These are phyloP conservation scores for Ogataea trehalophila DNA, from an alignment of 805 yeast genomes.

Conservation along the genomic window DNA sequence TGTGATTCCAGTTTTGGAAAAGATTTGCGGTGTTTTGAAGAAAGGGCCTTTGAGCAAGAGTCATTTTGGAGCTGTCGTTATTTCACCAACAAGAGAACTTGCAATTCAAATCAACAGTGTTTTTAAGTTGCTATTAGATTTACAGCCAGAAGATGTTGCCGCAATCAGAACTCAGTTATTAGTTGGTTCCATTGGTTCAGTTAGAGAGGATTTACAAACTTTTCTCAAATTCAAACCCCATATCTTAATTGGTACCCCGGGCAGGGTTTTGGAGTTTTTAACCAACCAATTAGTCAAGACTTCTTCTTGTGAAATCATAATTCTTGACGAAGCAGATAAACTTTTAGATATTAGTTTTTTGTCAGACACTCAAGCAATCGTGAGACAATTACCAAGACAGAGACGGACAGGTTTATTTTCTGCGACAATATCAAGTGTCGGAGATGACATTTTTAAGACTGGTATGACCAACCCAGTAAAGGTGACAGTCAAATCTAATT, in stretches of 20 bases:
- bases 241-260: slow-evolving; percentile 87
- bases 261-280: slow-evolving; percentile 74
- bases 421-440: slow-evolving; percentile 86
- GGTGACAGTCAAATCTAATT: slow-evolving; percentile 61
- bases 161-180: slow-evolving; percentile 52
- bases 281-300: slow-evolving; percentile 55
- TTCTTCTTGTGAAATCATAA: slow-evolving; percentile 61
- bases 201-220: slow-evolving; percentile 64
- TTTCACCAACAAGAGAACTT: slow-evolving; percentile 65
- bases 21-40: slow-evolving; percentile 34
- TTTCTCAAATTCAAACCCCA: slow-evolving; percentile 59
- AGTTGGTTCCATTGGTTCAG: slow-evolving; percentile 58
- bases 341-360: slow-evolving; percentile 74
- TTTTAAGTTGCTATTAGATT: slow-evolving; percentile 51
- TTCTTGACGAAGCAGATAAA: slow-evolving; percentile 92
- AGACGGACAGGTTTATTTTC: slow-evolving; percentile 91
- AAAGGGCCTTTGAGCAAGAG: slow-evolving; percentile 43
- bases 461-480: slow-evolving; percentile 94
- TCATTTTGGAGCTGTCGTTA: slow-evolving; percentile 62
- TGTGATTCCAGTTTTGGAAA: slow-evolving; percentile 75
- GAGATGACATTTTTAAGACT: slow-evolving; percentile 70
- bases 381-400: slow-evolving; percentile 76
- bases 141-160: slow-evolving; percentile 42
- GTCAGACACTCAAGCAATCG: slow-evolving; percentile 60
- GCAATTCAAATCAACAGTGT: slow-evolving; percentile 72